These are phyloP conservation scores for Colletotrichum sp. DNA, from an alignment of 2,329 filamentous ascomycete species.

Conservation along the genomic window DNA sequence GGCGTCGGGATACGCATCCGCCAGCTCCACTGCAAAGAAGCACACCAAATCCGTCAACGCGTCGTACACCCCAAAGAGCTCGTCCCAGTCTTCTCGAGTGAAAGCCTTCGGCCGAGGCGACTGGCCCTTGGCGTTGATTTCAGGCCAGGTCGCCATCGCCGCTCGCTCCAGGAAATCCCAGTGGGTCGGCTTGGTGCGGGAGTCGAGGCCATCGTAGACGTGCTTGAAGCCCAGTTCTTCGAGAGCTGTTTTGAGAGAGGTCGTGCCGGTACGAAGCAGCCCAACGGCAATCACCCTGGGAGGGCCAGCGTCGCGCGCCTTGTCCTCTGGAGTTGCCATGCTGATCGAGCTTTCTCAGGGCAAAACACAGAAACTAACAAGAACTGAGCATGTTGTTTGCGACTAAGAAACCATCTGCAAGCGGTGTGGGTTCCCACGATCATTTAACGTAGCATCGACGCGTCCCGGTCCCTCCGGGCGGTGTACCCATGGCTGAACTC, in stretches of 20 bases:
- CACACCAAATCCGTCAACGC: conserved; percentile 33
- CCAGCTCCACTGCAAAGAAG: conserved; percentile 29
- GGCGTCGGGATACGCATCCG: conserved; percentile 35
- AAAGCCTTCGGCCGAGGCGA: conserved; percentile 19
- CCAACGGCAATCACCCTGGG: conserved; percentile 15
- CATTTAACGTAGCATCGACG: background rate
- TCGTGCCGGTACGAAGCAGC: conserved; percentile 21
- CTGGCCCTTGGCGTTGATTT: background rate
- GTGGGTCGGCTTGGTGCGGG: background rate
- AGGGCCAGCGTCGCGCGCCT: background rate
- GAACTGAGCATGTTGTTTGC: accelerated
- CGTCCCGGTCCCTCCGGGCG: background rate
- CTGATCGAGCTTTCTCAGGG: background rate
- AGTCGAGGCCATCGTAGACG: conserved; percentile 19
- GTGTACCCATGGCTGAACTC: background rate
- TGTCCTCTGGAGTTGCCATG: background rate
- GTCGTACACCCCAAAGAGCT: conserved; percentile 33
- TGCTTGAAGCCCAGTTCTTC: conserved; percentile 6
- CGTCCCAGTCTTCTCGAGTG: conserved; percentile 32
- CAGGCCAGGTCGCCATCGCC: background rate
- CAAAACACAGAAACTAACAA: background rate
- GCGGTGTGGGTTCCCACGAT: background rate
- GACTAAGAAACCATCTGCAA: background rate
- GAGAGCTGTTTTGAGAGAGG: conserved; percentile 14
- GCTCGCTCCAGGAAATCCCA: conserved; percentile 8